These are phyloP conservation scores for Kregervanrija delftensis DNA, from an alignment of 805 yeast species.

Conservation along the genomic window DNA sequence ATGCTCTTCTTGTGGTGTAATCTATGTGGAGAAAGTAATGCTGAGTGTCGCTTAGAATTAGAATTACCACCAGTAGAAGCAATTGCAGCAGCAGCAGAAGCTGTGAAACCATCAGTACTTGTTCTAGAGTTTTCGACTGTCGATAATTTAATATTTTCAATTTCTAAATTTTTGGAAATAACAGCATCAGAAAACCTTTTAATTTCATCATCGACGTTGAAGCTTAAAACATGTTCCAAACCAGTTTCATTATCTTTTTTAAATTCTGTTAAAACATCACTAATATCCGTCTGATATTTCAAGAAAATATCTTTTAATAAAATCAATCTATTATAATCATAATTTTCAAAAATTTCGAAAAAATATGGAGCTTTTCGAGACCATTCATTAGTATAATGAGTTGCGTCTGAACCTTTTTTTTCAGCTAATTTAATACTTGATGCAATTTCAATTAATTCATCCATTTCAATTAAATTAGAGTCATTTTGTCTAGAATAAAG, in stretches of 20 bases:
- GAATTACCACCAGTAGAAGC: slow-evolving; percentile 2
- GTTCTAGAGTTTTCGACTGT: slow-evolving; percentile 8
- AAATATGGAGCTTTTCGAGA: slow-evolving; percentile 69
- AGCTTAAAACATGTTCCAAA: slow-evolving; percentile 57
- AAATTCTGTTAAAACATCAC: slow-evolving; percentile 42
- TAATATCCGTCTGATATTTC: slow-evolving; percentile 54
- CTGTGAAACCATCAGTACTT: slow-evolving; percentile 15
- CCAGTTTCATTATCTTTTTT: slow-evolving; percentile 53
- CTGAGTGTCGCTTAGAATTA: slow-evolving; percentile 6
- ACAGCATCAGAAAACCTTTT: slow-evolving; percentile 42
- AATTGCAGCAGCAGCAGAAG: slow-evolving; percentile 10
- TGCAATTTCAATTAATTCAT: slow-evolving; percentile 27
- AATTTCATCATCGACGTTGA: slow-evolving; percentile 56
- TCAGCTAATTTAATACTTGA: slow-evolving; percentile 14
- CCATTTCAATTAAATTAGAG: slow-evolving; percentile 34
- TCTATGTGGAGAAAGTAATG: neutral
- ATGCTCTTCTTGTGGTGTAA: neutral
- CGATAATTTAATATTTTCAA: slow-evolving; percentile 17
- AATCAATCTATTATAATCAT: slow-evolving; percentile 56
- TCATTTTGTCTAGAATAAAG: slow-evolving; percentile 48
- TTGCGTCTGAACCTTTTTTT: slow-evolving; percentile 24
- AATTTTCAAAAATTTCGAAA: slow-evolving; percentile 66
- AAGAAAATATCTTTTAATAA: slow-evolving; percentile 60
- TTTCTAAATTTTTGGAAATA: slow-evolving; percentile 20
- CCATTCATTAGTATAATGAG: slow-evolving; percentile 56